Percentiles rank a stretch among this genome's conserved stretches.
Evolutionary conservation across 176 grass and related monocot species (phyloP).

Genomic region (Puccinellia tenuiflora): DNA sequence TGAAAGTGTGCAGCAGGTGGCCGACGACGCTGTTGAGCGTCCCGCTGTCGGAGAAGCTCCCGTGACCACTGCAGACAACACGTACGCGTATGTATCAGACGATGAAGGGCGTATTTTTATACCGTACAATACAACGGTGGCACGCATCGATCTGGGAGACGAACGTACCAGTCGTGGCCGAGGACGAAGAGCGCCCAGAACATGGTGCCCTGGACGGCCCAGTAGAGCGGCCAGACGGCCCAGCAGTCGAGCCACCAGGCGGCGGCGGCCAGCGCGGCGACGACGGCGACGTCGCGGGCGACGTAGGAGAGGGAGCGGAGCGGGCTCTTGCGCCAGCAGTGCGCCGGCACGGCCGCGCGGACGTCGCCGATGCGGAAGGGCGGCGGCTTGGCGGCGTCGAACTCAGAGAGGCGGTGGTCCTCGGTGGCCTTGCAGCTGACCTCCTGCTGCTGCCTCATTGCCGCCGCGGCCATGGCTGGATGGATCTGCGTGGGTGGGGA

Average conservation of each 20-base stretch:
- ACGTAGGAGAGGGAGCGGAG: slow-evolving; percentile 68
- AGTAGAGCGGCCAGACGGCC: slow-evolving; percentile 61
- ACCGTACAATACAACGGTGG: slow-evolving; percentile 2
- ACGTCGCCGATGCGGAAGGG: slow-evolving; percentile 30
- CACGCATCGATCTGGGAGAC: neutral
- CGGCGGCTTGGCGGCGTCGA: slow-evolving; percentile 21
- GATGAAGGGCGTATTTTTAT: neutral
- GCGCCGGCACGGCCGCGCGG: slow-evolving; percentile 59
- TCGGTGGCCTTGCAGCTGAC: slow-evolving; percentile 11
- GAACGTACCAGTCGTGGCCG: slow-evolving; percentile 74
- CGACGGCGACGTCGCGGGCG: slow-evolving; percentile 33
- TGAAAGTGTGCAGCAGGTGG: slow-evolving; percentile 60
- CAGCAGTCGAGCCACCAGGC: slow-evolving; percentile 11
- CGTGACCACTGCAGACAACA: slow-evolving; percentile 51
- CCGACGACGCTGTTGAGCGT: slow-evolving; percentile 68
- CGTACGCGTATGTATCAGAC: neutral
- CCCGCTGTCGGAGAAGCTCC: slow-evolving; percentile 67
- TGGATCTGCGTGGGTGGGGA: neutral
- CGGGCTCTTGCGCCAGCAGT: slow-evolving; percentile 72
- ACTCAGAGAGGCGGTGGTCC: neutral
- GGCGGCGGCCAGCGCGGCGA: slow-evolving; percentile 22
- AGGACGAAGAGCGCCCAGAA: slow-evolving; percentile 98
- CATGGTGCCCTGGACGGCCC: slow-evolving; percentile 83
- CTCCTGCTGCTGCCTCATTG: slow-evolving; percentile 8
- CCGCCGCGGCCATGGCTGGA: neutral